Conservation (phyloP, 2,329 filamentous ascomycete genomes). For the Arthrobotrys sinensis region DNA sequence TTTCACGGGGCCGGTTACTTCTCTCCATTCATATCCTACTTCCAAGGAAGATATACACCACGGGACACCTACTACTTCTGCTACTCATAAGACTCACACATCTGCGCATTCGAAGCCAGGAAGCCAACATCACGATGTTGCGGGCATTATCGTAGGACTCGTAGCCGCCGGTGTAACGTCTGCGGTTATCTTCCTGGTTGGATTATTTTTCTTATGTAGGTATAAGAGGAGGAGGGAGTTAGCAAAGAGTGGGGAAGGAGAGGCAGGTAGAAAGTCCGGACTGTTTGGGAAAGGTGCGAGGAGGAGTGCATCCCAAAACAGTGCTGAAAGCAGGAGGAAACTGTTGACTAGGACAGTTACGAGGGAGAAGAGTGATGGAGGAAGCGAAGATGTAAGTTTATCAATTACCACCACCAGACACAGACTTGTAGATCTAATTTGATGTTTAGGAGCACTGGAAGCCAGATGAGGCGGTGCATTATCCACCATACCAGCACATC, state of each 20-base stretch:
- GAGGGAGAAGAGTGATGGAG: slow-evolving; percentile 20
- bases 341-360: slow-evolving; percentile 45
- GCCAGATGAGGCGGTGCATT: slow-evolving; percentile 45
- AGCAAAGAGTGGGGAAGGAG: slow-evolving; percentile 2
- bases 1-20: slow-evolving; percentile 23
- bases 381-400: slow-evolving; percentile 50
- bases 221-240: slow-evolving; percentile 33
- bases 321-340: slow-evolving; percentile 43
- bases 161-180: slow-evolving; percentile 48
- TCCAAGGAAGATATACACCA: background rate
- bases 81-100: slow-evolving; percentile 22
- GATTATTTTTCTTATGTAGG: slow-evolving; percentile 55
- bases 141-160: slow-evolving; percentile 48
- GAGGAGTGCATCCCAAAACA: slow-evolving; percentile 53
- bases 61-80: slow-evolving; percentile 26
- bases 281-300: slow-evolving; percentile 30
- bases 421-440: background rate
- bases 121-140: slow-evolving; percentile 20
- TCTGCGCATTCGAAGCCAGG: background rate
- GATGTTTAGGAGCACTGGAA: slow-evolving; percentile 43
- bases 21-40: slow-evolving; percentile 12
- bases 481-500: slow-evolving; percentile 57
- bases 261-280: slow-evolving; percentile 16
- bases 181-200: slow-evolving; percentile 36
- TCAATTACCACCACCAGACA: background rate